These are phyloP conservation scores for Venturia effusa DNA, from an alignment of 2,329 filamentous ascomycete genomes.

Conservation along the genomic window DNA sequence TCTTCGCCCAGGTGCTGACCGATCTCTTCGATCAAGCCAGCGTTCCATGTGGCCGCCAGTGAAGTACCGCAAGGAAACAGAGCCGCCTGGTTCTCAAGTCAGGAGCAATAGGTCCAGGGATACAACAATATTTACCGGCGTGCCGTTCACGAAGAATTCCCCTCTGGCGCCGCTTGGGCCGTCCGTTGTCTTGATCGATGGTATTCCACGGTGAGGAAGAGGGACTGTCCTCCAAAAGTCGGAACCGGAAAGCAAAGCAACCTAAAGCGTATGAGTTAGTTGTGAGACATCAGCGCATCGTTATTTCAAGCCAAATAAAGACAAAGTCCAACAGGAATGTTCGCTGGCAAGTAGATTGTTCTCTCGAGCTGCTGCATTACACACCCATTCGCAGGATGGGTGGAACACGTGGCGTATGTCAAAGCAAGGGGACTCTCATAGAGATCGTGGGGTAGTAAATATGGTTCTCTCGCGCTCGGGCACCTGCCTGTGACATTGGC, in stretches of 20 bases:
- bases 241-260: slow-evolving; percentile 36
- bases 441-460: not conserved
- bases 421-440: not conserved
- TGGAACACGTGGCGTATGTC: not conserved
- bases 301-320: too few species aligned
- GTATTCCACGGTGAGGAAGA: slow-evolving; percentile 49
- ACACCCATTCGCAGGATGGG: not conserved
- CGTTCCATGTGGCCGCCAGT: slow-evolving; percentile 70
- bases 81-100: slow-evolving; percentile 43
- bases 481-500: not conserved
- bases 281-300: too few species aligned
- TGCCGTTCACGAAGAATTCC: slow-evolving; percentile 51
- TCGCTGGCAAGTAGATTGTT: not conserved
- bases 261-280: slow-evolving; percentile 16
- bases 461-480: not conserved
- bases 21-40: slow-evolving; percentile 55
- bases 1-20: slow-evolving; percentile 63
- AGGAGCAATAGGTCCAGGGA: not conserved
- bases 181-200: slow-evolving; percentile 54
- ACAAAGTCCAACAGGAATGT: too few species aligned
- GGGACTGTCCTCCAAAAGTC: slow-evolving; percentile 62
- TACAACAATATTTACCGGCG: slow-evolving; percentile 22
- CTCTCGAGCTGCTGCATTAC: not conserved
- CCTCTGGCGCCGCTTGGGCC: slow-evolving; percentile 61
- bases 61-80: slow-evolving; percentile 72